These are phyloP conservation scores for Mycoemilia scoparia DNA, from an alignment of 192 early-diverging fungal genomes.

Conservation along the genomic window DNA sequence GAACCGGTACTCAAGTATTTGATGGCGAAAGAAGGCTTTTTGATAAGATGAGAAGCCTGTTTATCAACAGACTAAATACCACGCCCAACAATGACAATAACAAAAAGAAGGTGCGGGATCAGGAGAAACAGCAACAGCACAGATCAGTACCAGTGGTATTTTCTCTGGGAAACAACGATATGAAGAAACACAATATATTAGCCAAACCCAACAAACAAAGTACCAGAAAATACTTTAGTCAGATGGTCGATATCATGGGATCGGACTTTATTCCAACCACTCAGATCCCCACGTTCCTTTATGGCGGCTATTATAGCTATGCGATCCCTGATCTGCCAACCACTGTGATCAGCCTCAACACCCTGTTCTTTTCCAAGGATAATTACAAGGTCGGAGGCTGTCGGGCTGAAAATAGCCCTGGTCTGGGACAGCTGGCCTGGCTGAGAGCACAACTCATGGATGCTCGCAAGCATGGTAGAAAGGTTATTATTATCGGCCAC, in stretches of 20 bases:
- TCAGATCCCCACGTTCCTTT: conserved; percentile 38
- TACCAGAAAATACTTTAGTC: conserved; percentile 28
- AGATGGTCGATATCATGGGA: conserved; percentile 34
- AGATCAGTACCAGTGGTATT: conserved; percentile 13
- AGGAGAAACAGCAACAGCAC: no score
- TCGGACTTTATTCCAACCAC: conserved; percentile 38
- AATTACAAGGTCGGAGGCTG: conserved; percentile 53
- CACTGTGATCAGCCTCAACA: conserved; percentile 47
- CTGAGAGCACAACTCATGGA: conserved; percentile 36
- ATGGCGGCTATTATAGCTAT: conserved; percentile 45
- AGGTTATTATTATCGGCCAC: conserved; percentile 46
- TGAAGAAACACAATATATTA: conserved; percentile 50
- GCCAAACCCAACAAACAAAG: conserved; percentile 18
- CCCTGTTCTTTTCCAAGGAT: conserved; percentile 49
- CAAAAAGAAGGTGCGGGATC: no score
- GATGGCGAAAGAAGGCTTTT: conserved; percentile 32
- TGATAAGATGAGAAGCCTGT: conserved; percentile 23
- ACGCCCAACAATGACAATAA: no score
- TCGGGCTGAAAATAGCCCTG: conserved; percentile 31
- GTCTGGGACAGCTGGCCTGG: conserved; percentile 46
- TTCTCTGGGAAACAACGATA: conserved; percentile 48
- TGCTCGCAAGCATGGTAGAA: conserved; percentile 22
- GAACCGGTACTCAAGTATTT: conserved; percentile 42
- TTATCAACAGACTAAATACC: no score
- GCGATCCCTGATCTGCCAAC: conserved; percentile 28